Evolutionary conservation across 768 basidiomycete genomes (phyloP).

Genomic region (Gyrodon lividus): DNA sequence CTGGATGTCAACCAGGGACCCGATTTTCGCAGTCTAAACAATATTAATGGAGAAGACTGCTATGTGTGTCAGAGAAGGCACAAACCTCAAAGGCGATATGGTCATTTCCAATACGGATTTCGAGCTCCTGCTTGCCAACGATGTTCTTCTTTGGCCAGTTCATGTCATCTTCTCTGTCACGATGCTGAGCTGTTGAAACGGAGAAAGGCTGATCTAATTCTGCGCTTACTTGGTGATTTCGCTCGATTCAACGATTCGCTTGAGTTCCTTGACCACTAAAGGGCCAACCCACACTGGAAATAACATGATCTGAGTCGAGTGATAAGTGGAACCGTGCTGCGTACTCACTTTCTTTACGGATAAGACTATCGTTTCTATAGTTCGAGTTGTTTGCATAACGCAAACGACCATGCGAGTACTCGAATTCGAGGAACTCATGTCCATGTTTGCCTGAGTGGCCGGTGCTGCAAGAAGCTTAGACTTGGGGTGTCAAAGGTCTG

Average conservation of each 20-base stretch:
- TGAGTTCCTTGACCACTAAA: conserved; percentile 89
- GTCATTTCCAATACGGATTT: conserved; percentile 90
- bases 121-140: conserved; percentile 97
- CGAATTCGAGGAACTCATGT: conserved; percentile 97
- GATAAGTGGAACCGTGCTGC: background rate
- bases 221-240: conserved; percentile 84
- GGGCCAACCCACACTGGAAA: conserved; percentile 89
- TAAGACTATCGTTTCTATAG: conserved; percentile 95
- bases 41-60: background rate
- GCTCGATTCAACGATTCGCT: conserved; percentile 87
- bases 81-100: conserved; percentile 96
- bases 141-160: conserved; percentile 99
- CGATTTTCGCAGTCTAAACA: conserved; percentile 94
- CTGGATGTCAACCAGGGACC: conserved; percentile 93
- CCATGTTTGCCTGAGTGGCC: conserved; percentile 99
- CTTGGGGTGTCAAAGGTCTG: background rate
- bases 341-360: conserved; percentile 94
- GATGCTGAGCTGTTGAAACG: background rate
- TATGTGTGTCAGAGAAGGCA: background rate
- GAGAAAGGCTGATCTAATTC: background rate
- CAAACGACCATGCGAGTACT: conserved; percentile 94
- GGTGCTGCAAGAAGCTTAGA: conserved; percentile 44
- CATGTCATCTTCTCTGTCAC: conserved; percentile 88
- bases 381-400: conserved; percentile 99
- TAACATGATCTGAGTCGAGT: background rate